Conservation (phyloP, 108 stramenopile species). For the Nitzschia sp. region DNA sequence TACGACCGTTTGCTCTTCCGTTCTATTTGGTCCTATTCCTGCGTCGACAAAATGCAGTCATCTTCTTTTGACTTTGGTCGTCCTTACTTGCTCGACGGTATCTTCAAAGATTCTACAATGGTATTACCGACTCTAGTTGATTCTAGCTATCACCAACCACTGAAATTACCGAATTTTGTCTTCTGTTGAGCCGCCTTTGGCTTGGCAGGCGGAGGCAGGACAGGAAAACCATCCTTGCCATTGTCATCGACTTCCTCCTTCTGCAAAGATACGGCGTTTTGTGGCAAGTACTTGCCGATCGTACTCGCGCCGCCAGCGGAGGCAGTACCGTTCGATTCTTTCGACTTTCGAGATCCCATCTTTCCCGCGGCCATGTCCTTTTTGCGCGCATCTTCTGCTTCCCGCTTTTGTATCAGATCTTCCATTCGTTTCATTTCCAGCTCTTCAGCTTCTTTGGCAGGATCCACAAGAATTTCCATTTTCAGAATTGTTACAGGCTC, state of each 20-base stretch:
- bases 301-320: background rate
- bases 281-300: slow-evolving; percentile 7
- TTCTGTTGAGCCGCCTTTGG: slow-evolving; percentile 45
- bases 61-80: too few relatives aligned
- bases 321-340: background rate
- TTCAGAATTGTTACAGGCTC: slow-evolving; percentile 54
- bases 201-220: slow-evolving; percentile 7
- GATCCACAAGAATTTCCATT: slow-evolving; percentile 66
- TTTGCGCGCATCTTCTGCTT: slow-evolving; percentile 19
- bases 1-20: too few relatives aligned
- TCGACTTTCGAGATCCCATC: background rate
- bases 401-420: slow-evolving; percentile 33
- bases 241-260: slow-evolving; percentile 4
- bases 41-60: too few relatives aligned
- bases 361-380: slow-evolving; percentile 10
- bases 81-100: too few relatives aligned
- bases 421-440: slow-evolving; percentile 54
- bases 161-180: slow-evolving; percentile 78
- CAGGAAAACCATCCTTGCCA: background rate
- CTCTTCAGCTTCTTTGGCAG: slow-evolving; percentile 70
- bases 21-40: too few relatives aligned
- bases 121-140: too few relatives aligned
- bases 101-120: too few relatives aligned
- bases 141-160: slow-evolving; percentile 52
- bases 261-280: slow-evolving; percentile 23